Conservation (phyloP, 1,284 basidiomycete species). For the Cutaneotrichosporon sp. region DNA sequence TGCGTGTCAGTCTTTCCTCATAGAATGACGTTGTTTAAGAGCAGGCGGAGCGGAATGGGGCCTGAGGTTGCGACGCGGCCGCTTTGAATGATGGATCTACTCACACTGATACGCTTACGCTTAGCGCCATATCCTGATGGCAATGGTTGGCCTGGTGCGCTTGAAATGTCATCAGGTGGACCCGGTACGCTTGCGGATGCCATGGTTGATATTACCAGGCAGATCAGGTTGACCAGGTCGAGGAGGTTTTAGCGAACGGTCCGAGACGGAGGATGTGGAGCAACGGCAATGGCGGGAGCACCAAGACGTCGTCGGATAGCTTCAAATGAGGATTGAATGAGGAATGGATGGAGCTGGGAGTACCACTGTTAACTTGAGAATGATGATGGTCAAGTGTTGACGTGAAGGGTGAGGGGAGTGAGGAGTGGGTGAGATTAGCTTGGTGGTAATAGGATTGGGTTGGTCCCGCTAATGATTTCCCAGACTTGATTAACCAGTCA, state of each 20-base stretch:
- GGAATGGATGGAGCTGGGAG: too few relatives aligned
- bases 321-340: background rate
- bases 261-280: background rate
- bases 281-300: background rate
- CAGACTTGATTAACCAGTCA: too few relatives aligned
- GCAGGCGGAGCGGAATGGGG: background rate
- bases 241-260: background rate
- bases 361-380: background rate
- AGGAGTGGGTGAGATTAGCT: too few relatives aligned
- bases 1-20: background rate
- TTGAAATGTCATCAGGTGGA: background rate
- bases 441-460: too few relatives aligned
- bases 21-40: background rate
- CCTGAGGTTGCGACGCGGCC: background rate
- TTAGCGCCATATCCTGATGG: constrained; percentile 3
- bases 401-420: too few relatives aligned
- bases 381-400: background rate
- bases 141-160: background rate
- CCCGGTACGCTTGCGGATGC: background rate
- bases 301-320: background rate
- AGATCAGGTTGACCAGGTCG: background rate
- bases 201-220: background rate
- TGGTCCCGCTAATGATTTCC: too few relatives aligned
- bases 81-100: background rate
- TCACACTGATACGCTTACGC: constrained; percentile 9